Evolutionary conservation across 2,329 filamentous ascomycete species (phyloP).

Genomic region (Ophiostoma sp.): DNA sequence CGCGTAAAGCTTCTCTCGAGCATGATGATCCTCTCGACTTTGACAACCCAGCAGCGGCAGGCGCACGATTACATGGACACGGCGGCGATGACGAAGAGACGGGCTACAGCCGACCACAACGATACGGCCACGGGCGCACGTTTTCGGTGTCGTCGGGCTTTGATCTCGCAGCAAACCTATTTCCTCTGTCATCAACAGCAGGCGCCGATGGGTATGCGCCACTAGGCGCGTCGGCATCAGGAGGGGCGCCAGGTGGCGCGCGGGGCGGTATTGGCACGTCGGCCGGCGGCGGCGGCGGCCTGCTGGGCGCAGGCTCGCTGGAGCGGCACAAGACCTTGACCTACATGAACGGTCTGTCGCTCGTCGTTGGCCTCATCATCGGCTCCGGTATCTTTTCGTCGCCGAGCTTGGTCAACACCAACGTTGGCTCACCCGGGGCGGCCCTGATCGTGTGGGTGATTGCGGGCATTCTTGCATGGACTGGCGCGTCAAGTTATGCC

Average conservation of each 20-base stretch:
- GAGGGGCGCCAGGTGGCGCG: conserved; percentile 54
- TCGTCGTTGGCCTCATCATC: conserved; percentile 90
- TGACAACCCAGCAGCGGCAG: conserved; percentile 47
- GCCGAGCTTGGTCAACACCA: conserved; percentile 56
- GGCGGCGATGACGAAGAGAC: conserved; percentile 30
- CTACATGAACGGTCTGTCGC: conserved; percentile 83
- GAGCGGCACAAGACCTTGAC: conserved; percentile 96
- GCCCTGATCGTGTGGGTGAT: conserved; percentile 57
- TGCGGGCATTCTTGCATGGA: conserved; percentile 58
- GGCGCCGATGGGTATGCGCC: conserved; percentile 73
- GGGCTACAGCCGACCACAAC: conserved; percentile 33
- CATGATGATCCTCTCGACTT: conserved; percentile 73
- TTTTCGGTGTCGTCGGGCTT: conserved; percentile 92
- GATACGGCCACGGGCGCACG: conserved; percentile 56
- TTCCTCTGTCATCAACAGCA: conserved; percentile 74
- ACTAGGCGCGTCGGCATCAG: conserved; percentile 57
- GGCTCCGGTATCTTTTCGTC: conserved; percentile 66
- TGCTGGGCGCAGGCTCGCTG: conserved; percentile 67
- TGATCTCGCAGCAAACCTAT: conserved; percentile 89
- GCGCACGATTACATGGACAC: conserved; percentile 26
- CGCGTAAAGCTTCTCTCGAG: conserved; percentile 80
- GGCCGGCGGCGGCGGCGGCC: conserved; percentile 47
- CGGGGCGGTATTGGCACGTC: conserved; percentile 49
- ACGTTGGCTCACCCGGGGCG: conserved; percentile 55
- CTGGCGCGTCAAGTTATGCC: conserved; percentile 60